Evolutionary conservation across 768 basidiomycete species (phyloP), one percentile per base, ranked within the genome.

Genomic region (Mycena olivaceomarginata): DNA sequence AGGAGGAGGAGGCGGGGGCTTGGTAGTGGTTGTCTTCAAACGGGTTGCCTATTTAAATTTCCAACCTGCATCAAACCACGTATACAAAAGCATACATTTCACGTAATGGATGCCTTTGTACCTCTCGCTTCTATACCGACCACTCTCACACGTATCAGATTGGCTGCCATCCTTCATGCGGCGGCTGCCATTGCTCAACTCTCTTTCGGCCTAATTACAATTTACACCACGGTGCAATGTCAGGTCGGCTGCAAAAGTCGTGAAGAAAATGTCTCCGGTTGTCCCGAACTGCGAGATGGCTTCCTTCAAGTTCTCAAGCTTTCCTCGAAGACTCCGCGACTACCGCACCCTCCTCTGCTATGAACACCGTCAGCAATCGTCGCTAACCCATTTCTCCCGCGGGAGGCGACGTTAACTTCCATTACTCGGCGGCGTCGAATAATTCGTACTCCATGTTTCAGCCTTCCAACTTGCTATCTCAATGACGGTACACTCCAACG

Each of bases 121-220:
- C 12, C 51, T 22, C n/a, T n/a, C n/a, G n/a, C n/a, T n/a, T n/a
- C 60, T n/a, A 11, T 41, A 10, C 66, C 59, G 13, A 48, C 51
- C 12, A 18, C 9, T 31, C n/a, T 31, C 62, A 67, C 45, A 31
- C 53, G 10, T 37, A 25, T 48, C 57, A 60, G 66, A 37, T 66
- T 64, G 37, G 37, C 62, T 53, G 62, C 9, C 62, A 41, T n/a
- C 62, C 31, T 70, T 37, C 70, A 46, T 51, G 39, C 25, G 63
- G 72, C 46, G 64, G 56, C 71, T 31, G 31, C 31, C 31, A 31
- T 31, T 31, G 31, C 31, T 31, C 31, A 31, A 31, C 31, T 31
- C 31, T 31, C 40, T 73, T 51, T 67, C 25, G 66, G 66, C 57
- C 31, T 74, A 74, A 74, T 74, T 67, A 60, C 67, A 74, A 63